Conservation (phyloP, 768 basidiomycete species). For the Pleurotus ostreatus region DNA sequence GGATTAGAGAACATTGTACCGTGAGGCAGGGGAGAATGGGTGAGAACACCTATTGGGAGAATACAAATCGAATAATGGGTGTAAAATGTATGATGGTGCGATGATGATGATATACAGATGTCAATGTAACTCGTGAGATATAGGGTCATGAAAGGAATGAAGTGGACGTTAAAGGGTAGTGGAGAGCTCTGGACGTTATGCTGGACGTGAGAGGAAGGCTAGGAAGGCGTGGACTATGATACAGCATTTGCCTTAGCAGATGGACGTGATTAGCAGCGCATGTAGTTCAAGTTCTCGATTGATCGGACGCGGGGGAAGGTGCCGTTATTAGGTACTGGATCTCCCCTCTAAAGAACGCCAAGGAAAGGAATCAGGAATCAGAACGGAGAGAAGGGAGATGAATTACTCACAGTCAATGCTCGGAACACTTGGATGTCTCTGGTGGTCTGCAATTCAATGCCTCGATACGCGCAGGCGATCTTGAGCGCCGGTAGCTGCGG, state of each 20-base stretch:
- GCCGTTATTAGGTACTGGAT: conserved; percentile 13
- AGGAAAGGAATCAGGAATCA: conserved; percentile 13
- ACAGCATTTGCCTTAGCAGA: neutral
- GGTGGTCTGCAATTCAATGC: conserved; percentile 50
- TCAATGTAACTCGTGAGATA: conserved; percentile 2
- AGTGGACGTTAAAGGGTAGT: conserved; percentile 1
- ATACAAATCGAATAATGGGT: conserved; percentile 6
- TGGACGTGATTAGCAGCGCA: conserved; percentile 10
- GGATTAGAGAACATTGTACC: conserved; percentile 3
- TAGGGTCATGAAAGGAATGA: conserved; percentile 7
- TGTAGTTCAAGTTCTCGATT: conserved; percentile 13
- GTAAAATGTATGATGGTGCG: neutral
- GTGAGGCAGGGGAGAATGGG: neutral
- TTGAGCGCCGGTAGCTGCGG: conserved; percentile 49
- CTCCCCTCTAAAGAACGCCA: conserved; percentile 16
- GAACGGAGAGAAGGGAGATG: conserved; percentile 2
- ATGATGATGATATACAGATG: conserved; percentile 9
- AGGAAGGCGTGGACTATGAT: neutral
- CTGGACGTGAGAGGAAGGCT: neutral
- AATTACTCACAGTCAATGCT: conserved; percentile 39
- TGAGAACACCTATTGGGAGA: neutral
- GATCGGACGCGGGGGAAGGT: conserved; percentile 15
- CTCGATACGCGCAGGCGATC: conserved; percentile 61
- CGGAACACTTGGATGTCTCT: conserved; percentile 52
- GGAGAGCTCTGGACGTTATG: neutral